These are phyloP conservation scores for Globisporangium cystogenes DNA, from an alignment of 352 stramenopile species.

Conservation along the genomic window DNA sequence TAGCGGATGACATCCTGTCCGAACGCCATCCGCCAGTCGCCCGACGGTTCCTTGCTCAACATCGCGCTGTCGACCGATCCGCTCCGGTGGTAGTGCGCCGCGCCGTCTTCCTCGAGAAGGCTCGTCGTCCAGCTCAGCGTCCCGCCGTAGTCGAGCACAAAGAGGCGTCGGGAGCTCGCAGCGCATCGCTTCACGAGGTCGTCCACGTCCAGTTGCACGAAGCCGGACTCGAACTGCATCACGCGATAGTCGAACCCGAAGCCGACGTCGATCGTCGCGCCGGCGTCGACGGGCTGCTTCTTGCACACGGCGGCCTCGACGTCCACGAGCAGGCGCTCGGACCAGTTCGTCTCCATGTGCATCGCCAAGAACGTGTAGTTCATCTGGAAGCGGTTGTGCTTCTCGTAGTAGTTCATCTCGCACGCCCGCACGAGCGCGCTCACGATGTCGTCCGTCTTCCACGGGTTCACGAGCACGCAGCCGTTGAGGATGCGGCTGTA, in stretches of 20 bases:
- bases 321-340: conserved; percentile 92
- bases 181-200: conserved; percentile 82
- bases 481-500: conserved; percentile 96
- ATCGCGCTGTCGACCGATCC: conserved; percentile 47
- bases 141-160: conserved; percentile 98
- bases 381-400: conserved; percentile 58
- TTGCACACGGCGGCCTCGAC: conserved; percentile 81
- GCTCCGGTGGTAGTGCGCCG: conserved; percentile 18
- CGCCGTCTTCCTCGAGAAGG: conserved; percentile 54
- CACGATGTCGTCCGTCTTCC: conserved; percentile 91
- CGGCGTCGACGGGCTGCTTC: conserved; percentile 25
- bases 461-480: conserved; percentile 97
- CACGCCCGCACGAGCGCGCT: conserved; percentile 53
- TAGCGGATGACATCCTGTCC: conserved; percentile 38
- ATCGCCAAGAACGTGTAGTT: conserved; percentile 87
- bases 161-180: conserved; percentile 63
- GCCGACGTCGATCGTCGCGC: conserved; percentile 85
- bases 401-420: conserved; percentile 77
- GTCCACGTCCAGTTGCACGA: conserved; percentile 89
- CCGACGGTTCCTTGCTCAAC: conserved; percentile 16
- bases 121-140: conserved; percentile 86
- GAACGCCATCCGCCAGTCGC: conserved; percentile 1
- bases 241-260: conserved; percentile 96
- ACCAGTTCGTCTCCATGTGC: conserved; percentile 88
- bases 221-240: conserved; percentile 94